Evolutionary conservation across 2,329 filamentous ascomycete species (phyloP).

Genomic region (Aureobasidium pullulans): DNA sequence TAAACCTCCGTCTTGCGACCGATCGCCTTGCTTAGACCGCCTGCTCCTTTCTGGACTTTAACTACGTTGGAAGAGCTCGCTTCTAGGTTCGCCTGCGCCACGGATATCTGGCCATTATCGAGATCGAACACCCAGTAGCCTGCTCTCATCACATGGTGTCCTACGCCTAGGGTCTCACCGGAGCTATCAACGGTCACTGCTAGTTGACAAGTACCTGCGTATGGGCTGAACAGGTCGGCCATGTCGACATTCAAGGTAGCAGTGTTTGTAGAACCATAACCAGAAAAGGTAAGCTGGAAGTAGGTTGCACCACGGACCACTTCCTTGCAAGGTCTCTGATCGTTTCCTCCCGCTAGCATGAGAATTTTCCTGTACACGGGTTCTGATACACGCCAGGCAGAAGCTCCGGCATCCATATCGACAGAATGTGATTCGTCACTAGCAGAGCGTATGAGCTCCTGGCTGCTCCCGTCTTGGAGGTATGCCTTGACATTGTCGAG

Average conservation of each 20-base stretch:
- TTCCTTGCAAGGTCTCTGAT: too few species aligned
- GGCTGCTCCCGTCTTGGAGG: too few species aligned
- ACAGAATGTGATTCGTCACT: too few species aligned
- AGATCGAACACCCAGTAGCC: slow-evolving; percentile 31
- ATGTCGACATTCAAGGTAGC: not conserved
- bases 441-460: too few species aligned
- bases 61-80: not conserved
- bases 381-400: too few species aligned
- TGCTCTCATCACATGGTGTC: slow-evolving; percentile 25
- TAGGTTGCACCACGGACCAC: too few species aligned
- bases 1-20: not conserved
- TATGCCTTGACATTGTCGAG: too few species aligned
- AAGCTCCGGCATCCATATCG: too few species aligned
- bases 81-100: slow-evolving; percentile 23
- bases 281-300: too few species aligned
- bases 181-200: not conserved
- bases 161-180: slow-evolving; percentile 4
- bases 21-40: not conserved
- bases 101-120: slow-evolving; percentile 27
- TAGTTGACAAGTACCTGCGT: not conserved
- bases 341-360: too few species aligned
- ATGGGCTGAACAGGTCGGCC: not conserved
- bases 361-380: too few species aligned
- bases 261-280: not conserved
- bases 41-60: not conserved